Base-by-base conservation (phyloP, 345 rosid genomes). In the Eucalyptus curtisii region DNA sequence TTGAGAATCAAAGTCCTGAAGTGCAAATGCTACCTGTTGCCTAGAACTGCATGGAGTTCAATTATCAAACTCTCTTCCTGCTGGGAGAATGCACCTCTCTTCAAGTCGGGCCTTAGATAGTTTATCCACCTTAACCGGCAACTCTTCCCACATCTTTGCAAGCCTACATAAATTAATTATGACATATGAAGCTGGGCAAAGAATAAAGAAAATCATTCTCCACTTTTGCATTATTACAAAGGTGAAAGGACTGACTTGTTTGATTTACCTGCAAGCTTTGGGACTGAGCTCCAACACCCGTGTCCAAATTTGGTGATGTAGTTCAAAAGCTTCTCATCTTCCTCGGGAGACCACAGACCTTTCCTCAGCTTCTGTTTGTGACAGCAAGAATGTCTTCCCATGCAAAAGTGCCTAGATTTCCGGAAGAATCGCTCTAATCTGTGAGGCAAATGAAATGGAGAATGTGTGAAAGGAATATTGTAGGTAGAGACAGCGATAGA, bases 261-360 rank as follows among this genome's bases (percentile, higher is more conserved):
- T 40, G 9, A 10, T 50, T 86, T 86, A 89, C 98, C 98, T 50
- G 98, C 98, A 11, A 93, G 93, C 89, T 94, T 95, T 68, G 98
- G 98, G 89, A 96, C 98, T 90, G 97, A 94, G 89, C 98, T 95
- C 98, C 98, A 96, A 71, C 97, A 96, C 20, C 97, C 98, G 91
- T 93, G 97, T 8, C 98, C 98, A 57, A 93, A 94, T 87, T 92
- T 94, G 22, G 95, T 92, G 66, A 96, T 95, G 88, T 95, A 92
- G 91, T 90, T 93, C 49, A 95, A 95, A 88, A 96, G 96, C 81
- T 95, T 96, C 94, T 95, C 98, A 86, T 96, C 97, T 94, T 96
- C 98, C 88, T 96, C 98, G 33, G 97, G 98, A 64, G 97, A 96
- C 98, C 98, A 96, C 71, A 96, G 93, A 86, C 98, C 98, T 92